Percentiles rank a stretch among this genome's conserved stretches.
phyloP scores from a whole-genome alignment of 176 grass and related monocot species.

The Triticum turgidum region DNA sequence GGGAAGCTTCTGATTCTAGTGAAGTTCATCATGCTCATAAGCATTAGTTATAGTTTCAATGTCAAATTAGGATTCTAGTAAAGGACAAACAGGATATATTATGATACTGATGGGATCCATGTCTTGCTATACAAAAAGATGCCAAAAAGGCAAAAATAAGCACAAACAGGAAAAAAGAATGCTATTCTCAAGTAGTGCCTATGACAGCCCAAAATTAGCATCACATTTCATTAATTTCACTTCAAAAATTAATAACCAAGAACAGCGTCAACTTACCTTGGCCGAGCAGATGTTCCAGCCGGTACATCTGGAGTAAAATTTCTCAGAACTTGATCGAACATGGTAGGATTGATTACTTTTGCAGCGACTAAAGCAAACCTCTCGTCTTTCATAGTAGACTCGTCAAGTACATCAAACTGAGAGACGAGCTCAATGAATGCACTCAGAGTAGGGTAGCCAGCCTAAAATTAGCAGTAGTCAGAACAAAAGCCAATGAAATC shows the following conservation, averaged over 20 bases:
- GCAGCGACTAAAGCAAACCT: constrained; percentile 48
- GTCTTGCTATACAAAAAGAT: constrained; percentile 7
- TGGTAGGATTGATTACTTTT: constrained; percentile 66
- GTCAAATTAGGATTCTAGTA: background rate
- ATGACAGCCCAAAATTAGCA: background rate
- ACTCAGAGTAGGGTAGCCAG: constrained; percentile 70
- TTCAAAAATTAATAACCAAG: constrained; percentile 11
- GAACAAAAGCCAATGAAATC: constrained; percentile 1
- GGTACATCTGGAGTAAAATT: constrained; percentile 81
- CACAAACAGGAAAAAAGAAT: background rate
- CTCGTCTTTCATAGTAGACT: constrained; percentile 51
- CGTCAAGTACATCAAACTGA: constrained; percentile 71
- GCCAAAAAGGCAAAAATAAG: constrained; percentile 7
- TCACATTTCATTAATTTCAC: background rate
- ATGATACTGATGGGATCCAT: background rate
- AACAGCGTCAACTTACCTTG: constrained; percentile 48
- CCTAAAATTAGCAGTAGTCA: constrained; percentile 41
- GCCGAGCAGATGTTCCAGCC: constrained; percentile 60
- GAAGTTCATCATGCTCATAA: background rate
- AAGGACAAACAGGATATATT: background rate
- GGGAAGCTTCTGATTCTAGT: background rate
- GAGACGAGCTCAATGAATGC: constrained; percentile 87
- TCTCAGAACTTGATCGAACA: constrained; percentile 84
- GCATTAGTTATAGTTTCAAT: background rate
- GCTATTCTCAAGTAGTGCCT: background rate